Evolutionary conservation across 371 early-diverging fungal species (phyloP).

Genomic region (Mucor plumbeus): DNA sequence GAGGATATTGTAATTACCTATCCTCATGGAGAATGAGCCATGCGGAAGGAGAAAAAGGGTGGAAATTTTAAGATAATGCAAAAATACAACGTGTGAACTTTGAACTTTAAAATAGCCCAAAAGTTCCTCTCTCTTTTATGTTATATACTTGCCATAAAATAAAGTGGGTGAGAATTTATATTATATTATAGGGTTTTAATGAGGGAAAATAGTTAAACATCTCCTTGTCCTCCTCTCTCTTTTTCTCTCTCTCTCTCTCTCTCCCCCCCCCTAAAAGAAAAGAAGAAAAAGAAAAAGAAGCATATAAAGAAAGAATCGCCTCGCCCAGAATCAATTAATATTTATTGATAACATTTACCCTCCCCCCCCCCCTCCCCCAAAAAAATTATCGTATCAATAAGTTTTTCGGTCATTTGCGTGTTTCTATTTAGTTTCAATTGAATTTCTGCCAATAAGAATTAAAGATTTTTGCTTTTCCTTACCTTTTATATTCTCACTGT

Average conservation of each 20-base stretch:
- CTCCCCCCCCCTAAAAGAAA: no score
- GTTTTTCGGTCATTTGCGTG: conserved; percentile 1
- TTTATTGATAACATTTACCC: not conserved
- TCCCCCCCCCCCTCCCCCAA: conserved; percentile 1
- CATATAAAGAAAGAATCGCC: not conserved
- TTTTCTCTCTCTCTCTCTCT: no score
- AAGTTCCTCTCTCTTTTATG: not conserved
- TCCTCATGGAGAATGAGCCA: not conserved
- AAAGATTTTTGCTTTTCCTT: conserved; percentile 6
- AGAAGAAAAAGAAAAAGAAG: no score
- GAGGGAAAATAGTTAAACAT: not conserved
- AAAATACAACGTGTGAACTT: conserved; percentile 8
- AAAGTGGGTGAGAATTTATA: not conserved
- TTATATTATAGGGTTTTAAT: not conserved
- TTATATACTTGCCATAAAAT: not conserved
- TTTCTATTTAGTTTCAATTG: not conserved
- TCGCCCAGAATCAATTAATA: not conserved
- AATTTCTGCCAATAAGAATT: conserved; percentile 8
- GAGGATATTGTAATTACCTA: conserved; percentile 5
- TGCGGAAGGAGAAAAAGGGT: not conserved
- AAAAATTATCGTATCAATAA: conserved; percentile 3
- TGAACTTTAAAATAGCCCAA: conserved; percentile 2
- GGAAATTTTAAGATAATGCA: conserved; percentile 6
- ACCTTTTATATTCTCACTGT: conserved; percentile 4
- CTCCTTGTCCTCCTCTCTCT: no score